phyloP scores from a whole-genome alignment of 306 rosid genomes.

The Canavalia gladiata region DNA sequence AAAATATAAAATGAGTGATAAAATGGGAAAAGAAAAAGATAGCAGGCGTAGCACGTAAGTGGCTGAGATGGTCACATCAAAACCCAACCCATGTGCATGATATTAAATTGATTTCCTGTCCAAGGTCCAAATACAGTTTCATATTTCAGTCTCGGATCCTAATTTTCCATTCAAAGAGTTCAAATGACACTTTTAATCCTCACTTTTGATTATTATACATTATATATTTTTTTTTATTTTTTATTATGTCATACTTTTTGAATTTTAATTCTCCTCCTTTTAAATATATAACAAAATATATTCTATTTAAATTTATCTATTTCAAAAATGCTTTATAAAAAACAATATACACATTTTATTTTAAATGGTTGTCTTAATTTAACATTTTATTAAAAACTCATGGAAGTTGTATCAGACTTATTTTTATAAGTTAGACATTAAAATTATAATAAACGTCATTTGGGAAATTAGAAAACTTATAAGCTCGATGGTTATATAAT shows the following conservation, averaged over 20 bases:
- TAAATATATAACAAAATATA: no score
- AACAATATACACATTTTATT: not conserved
- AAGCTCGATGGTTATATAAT: no score
- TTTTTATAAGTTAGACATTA: not conserved
- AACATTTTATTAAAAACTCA: not conserved
- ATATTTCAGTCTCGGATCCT: not conserved
- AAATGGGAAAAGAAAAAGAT: not conserved
- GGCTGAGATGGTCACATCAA: slow-evolving; percentile 32
- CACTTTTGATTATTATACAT: not conserved
- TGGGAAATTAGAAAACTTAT: no score
- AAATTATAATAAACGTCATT: no score
- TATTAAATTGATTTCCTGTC: not conserved
- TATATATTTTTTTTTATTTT: no score
- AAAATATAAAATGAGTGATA: not conserved
- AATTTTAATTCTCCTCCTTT: no score
- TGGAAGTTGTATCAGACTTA: not conserved
- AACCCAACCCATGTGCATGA: slow-evolving; percentile 39
- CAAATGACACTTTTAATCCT: not conserved
- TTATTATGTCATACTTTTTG: no score
- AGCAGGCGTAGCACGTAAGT: not conserved
- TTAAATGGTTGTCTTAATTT: not conserved
- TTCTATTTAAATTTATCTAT: no score
- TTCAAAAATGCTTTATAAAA: no score
- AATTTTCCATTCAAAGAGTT: not conserved
- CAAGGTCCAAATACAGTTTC: not conserved